Evolutionary conservation across 2,329 filamentous ascomycete species (phyloP), one percentile per base, ranked within the genome.

Genomic region (Penicillium griseofulvum): DNA sequence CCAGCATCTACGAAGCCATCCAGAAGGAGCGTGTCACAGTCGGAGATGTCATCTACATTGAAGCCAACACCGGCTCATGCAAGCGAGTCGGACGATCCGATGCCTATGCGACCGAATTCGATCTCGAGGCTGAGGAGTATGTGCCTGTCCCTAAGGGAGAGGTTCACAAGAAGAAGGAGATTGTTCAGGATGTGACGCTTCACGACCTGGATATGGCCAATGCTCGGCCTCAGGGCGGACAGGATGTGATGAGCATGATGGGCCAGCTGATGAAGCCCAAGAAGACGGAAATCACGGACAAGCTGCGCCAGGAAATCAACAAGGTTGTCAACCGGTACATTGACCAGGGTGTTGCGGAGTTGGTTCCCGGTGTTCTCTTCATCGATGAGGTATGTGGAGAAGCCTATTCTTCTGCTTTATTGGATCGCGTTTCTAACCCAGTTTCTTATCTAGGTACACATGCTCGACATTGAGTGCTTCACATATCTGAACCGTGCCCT

Each of bases 191-290:
- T 69, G 94, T 99, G 60, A 97, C 94, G 43, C 83, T 99, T 61
- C 94, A 99, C 75, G 94, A 99, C 71, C 81, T 99, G 54, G 94
- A 99, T 70, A 88, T 97, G 60, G 94, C 94, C 62, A 99, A 99
- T 69, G 89, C 94, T 14, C 83, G 93, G 68, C 94, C 94, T 5
- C 91, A 97, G 79, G 94, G 94, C 50, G 94, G 94, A 42, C 94
- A 99, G 80, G 94, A 99, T 74, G 96, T 99, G 64, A 97, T 99
- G 92, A 97, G 92, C 80, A 97, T 99, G 94, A 97, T 99, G 93
- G 94, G 94, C 68, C 94, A 99, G 77, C 79, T 99, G 70, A 97
- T 97, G 91, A 97, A 97, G 83, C 94, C 94, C 59, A 95, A 95
- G 81, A 97, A 97, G 87, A 99, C 94, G 6, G 94, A 99, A 75